Evolutionary conservation across 2,329 filamentous ascomycete genomes (phyloP), one percentile per base, ranked within the genome.

Genomic region (Lachnellula arida): DNA sequence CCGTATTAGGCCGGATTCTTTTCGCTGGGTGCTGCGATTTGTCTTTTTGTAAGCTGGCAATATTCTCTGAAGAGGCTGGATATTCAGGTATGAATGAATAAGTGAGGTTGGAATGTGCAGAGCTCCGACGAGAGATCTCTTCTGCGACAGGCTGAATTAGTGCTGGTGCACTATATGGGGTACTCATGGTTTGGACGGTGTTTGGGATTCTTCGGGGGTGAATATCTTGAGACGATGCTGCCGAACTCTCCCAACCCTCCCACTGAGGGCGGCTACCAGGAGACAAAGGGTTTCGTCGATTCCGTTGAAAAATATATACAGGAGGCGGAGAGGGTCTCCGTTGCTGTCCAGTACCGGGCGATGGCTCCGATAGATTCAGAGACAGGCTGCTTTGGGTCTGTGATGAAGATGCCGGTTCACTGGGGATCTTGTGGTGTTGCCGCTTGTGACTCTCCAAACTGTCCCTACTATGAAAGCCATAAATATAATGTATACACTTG

Each of bases 1-100:
- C 28, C 9, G 15, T n/a, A 17, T 7, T 35, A 12, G 32, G 46
- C 5, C 46, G 46, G 9, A n/a, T 35, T 48, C 46, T 32, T 34
- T 48, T 48, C 9, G 25, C 15, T 15, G 46, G 46, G 11, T 34
- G 25, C 12, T 28, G 14, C 17, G 15, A 32, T 19, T 14, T 48
- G n/a, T 34, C 17, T 2, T 34, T n/a, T 11, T n/a, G 46, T 35
- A 19, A 32, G 14, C 17, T 25, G 25, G 3, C 5, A 17, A 11
- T 9, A 17, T 48, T n/a, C 15, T 48, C 28, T 7, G 46, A 32
- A 15, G 14, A 15, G 25, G 25, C 11, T 2, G 46, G 46, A 34
- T 48, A 48, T 34, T 48, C 46, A 32, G 46, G 46, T n/a, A 48
- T 32, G 17, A 48, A 48, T 11, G 46, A 48, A 34, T 48, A 48